phyloP scores from a whole-genome alignment of 805 yeast species.

The Myxozyma udenii region DNA sequence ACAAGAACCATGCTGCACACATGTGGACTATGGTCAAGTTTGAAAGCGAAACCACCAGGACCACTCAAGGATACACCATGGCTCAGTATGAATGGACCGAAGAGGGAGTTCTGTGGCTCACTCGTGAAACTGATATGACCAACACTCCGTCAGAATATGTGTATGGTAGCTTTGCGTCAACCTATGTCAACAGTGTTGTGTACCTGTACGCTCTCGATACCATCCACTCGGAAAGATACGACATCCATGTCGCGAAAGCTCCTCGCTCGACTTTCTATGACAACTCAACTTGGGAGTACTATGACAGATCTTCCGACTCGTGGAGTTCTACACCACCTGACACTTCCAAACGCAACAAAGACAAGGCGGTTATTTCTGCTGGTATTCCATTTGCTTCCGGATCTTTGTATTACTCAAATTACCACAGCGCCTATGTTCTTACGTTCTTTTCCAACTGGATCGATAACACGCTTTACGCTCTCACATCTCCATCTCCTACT shows the following conservation, averaged over 20 bases:
- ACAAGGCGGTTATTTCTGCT: slow-evolving; percentile 13
- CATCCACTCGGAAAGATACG: slow-evolving; percentile 10
- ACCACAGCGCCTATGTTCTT: slow-evolving; percentile 23
- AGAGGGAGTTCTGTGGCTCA: slow-evolving; percentile 2
- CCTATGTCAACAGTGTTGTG: slow-evolving; percentile 12
- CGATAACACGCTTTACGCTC: slow-evolving; percentile 16
- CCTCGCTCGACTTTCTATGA: slow-evolving; percentile 9
- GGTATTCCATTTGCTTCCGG: slow-evolving; percentile 25
- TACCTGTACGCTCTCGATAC: slow-evolving; percentile 26
- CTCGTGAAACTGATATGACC: slow-evolving; percentile 7
- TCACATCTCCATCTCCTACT: slow-evolving; percentile 16
- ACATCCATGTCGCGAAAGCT: slow-evolving; percentile 21
- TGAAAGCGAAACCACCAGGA: not conserved
- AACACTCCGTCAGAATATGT: slow-evolving; percentile 1
- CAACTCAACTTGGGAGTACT: slow-evolving; percentile 18
- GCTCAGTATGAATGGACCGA: slow-evolving; percentile 12
- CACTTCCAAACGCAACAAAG: slow-evolving; percentile 7
- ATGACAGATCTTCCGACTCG: slow-evolving; percentile 5
- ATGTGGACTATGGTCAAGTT: slow-evolving; percentile 22
- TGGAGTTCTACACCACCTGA: slow-evolving; percentile 17
- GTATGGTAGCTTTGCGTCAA: slow-evolving; percentile 22
- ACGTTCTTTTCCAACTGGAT: slow-evolving; percentile 21
- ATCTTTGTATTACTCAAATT: slow-evolving; percentile 20
- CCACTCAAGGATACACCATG: slow-evolving; percentile 12
- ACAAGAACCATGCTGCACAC: slow-evolving; percentile 12